Conservation (phyloP, 169 alveolate genomes). For the Babesia gibsoni region DNA sequence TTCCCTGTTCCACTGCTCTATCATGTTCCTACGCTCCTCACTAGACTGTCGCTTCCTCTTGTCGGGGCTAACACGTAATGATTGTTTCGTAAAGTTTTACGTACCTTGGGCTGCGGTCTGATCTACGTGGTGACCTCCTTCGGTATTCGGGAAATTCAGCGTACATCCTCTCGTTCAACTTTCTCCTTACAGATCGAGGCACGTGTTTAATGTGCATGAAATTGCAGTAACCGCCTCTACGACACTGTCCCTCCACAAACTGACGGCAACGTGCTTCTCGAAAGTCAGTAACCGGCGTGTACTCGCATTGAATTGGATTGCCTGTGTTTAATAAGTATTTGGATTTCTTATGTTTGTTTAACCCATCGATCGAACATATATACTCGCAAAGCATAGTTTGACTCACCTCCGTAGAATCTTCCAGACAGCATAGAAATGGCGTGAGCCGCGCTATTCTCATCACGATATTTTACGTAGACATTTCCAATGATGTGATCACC, state of each 20-base stretch:
- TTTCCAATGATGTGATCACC: constrained; percentile 99
- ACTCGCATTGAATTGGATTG: constrained; percentile 92
- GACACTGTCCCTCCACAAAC: constrained; percentile 97
- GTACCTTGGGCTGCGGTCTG: constrained; percentile 54
- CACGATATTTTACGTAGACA: constrained; percentile 93
- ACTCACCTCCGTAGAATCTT: constrained; percentile 87
- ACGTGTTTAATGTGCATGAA: constrained; percentile 98
- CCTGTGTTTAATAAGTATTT: constrained; percentile 46
- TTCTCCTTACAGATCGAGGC: constrained; percentile 89
- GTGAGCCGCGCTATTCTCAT: constrained; percentile 94
- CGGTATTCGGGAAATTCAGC: constrained; percentile 96
- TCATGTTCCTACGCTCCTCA: constrained; percentile 90
- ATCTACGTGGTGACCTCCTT: constrained; percentile 68
- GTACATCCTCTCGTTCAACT: constrained; percentile 93
- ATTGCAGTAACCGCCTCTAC: constrained; percentile 98
- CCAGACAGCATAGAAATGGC: constrained; percentile 92
- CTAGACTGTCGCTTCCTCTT: constrained; percentile 80
- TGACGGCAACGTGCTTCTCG: constrained; percentile 98
- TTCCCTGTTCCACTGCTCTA: constrained; percentile 89
- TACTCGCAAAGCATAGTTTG: not conserved
- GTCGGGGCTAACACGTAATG: constrained; percentile 33
- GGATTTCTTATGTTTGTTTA: not conserved
- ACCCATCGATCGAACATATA: not conserved
- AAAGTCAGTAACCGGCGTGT: constrained; percentile 99
- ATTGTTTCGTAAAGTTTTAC: not conserved